Evolutionary conservation across 768 basidiomycete genomes (phyloP).

Genomic region (Amanita subjunquillea): DNA sequence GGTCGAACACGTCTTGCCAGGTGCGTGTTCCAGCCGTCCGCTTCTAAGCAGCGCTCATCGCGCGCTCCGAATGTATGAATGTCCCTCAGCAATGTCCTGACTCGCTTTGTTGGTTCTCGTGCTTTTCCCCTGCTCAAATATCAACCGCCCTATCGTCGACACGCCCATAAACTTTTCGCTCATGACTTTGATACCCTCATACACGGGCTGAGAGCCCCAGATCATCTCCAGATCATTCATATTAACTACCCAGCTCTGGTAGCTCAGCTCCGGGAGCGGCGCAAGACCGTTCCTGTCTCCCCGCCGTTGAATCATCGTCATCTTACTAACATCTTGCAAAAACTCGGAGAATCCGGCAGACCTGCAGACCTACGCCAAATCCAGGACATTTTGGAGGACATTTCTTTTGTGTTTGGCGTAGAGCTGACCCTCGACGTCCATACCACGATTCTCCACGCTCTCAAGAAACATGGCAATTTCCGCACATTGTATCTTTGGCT

Average conservation of each 20-base stretch:
- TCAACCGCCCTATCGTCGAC: conserved; percentile 8
- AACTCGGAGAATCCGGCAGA: conserved; percentile 41
- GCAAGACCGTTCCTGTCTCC: conserved; percentile 9
- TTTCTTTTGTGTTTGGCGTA: conserved; percentile 36
- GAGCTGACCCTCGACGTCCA: conserved; percentile 36
- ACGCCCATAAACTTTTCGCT: conserved; percentile 7
- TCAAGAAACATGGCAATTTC: conserved; percentile 34
- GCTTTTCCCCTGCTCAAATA: conserved; percentile 11
- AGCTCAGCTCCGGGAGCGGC: conserved; percentile 11
- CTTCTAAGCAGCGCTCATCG: background rate
- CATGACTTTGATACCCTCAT: conserved; percentile 14
- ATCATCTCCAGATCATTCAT: conserved; percentile 3
- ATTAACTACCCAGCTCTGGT: conserved; percentile 11
- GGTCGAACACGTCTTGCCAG: conserved; percentile 15
- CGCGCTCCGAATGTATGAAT: conserved; percentile 44
- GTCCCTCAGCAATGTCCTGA: conserved; percentile 38
- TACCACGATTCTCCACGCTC: conserved; percentile 34
- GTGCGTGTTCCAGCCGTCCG: too few species aligned
- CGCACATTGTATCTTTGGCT: conserved; percentile 42
- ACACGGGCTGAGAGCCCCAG: conserved; percentile 13
- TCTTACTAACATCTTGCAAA: conserved; percentile 28
- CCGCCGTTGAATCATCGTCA: conserved; percentile 20
- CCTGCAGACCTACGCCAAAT: conserved; percentile 45
- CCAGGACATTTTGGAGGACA: conserved; percentile 38
- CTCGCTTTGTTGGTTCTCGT: conserved; percentile 22